Percentiles rank a stretch among this genome's conserved stretches.
Conservation (phyloP, 345 rosid species). For the Clausena lansium region DNA sequence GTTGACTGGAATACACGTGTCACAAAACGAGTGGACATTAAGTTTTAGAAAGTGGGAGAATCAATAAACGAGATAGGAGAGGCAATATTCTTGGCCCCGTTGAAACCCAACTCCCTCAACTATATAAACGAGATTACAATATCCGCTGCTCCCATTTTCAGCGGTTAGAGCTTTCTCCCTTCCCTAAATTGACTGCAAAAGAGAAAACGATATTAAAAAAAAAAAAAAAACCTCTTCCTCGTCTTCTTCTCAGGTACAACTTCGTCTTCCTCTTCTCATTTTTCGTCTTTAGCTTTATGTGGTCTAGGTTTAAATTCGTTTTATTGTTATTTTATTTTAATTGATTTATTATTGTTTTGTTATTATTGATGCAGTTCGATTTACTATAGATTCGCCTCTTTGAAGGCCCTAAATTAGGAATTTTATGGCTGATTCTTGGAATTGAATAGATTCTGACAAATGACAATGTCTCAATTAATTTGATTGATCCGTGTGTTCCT, state of each 20-base stretch:
- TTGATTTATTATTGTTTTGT: neutral
- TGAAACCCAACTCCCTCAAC: conserved; percentile 7
- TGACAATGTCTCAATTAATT: neutral
- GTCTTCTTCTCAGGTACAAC: conserved; percentile 19
- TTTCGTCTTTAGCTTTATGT: neutral
- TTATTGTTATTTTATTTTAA: neutral
- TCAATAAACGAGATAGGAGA: neutral
- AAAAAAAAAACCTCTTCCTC: neutral
- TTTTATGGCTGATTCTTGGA: neutral
- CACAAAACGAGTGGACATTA: conserved; percentile 23
- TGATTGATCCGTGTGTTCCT: neutral
- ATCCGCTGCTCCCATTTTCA: neutral
- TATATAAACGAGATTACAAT: conserved; percentile 18
- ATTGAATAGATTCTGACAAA: neutral
- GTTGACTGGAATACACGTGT: conserved; percentile 47
- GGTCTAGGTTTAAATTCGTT: neutral
- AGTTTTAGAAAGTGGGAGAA: conserved; percentile 46
- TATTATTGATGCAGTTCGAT: neutral
- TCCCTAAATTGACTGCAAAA: neutral
- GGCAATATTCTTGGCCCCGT: conserved; percentile 11
- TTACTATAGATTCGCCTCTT: neutral
- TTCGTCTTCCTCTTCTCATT: neutral
- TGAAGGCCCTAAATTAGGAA: neutral
- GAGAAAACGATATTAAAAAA: too few relatives aligned
- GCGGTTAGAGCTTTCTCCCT: neutral